Evolutionary conservation across 2,329 filamentous ascomycete species (phyloP), one percentile per base, ranked within the genome.

Genomic region (Daldinia sp.): DNA sequence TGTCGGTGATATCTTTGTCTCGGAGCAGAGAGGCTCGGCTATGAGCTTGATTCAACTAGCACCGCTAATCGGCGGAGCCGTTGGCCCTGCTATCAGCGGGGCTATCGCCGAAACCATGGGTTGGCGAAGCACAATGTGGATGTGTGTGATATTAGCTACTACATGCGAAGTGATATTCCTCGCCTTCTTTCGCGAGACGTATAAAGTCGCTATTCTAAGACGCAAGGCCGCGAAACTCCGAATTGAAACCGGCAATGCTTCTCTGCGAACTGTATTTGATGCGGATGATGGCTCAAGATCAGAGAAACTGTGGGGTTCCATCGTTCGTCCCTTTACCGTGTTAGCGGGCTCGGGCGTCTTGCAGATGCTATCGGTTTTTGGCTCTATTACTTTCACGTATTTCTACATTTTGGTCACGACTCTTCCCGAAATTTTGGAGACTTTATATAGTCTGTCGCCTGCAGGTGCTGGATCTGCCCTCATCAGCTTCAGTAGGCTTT

Each of bases 1-100:
- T 59, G 84, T 91, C 18, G 89, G 88, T 26, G 89, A 91, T 74
- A 85, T 90, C 69, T 90, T 90, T 74, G 77, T 80, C 1, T 79
- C 83, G 0, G 88, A 90, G 62, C 80, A 87, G 74, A 81, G 88
- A 15, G 89, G 88, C 26, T 82, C 83, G 0, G 84, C 88, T 6
- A 87, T 91, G 83, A 87, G 84, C 72, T 65, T 87, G 50, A 79
- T 89, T 53, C 85, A 85, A 76, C 78, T 90, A 1, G 86, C 88
- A 1, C 87, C 88, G 0, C 78, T 90, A 2, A 75, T 88, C 15
- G 87, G 87, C 20, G 87, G 87, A 3, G 86, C 87, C 2, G 75
- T 88, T 6, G 87, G 87, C 0, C 88, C 88, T 1, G 83, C 85
- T 0, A 84, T 89, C 30, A 82, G 83, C 30, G 87, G 86, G 7